Evolutionary conservation across 2,329 filamentous ascomycete species (phyloP).

Genomic region (Colletotrichum theobromicola): DNA sequence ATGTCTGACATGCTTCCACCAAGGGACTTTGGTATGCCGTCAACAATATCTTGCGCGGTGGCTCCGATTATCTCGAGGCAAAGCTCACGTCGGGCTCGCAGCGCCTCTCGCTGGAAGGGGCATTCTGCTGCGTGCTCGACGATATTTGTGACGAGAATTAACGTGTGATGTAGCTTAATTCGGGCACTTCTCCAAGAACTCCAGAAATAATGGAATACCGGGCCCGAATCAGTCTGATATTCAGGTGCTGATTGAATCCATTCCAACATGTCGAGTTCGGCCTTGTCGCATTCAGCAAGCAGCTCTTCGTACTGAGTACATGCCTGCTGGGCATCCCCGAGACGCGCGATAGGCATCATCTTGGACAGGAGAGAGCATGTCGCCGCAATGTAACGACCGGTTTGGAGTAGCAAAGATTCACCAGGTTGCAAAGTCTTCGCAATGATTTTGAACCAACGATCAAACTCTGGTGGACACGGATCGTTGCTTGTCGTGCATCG

Average conservation of each 20-base stretch:
- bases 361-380: conserved; percentile 8
- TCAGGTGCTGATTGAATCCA: conserved; percentile 30
- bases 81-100: conserved; percentile 31
- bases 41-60: conserved; percentile 33
- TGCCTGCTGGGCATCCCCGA: background rate
- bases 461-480: conserved; percentile 39
- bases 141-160: conserved; percentile 38
- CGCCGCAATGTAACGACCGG: background rate
- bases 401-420: conserved; percentile 2
- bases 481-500: conserved; percentile 35
- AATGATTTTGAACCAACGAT: conserved; percentile 39
- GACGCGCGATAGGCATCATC: background rate
- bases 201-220: conserved; percentile 30
- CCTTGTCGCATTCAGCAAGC: conserved; percentile 28
- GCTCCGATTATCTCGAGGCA: conserved; percentile 31
- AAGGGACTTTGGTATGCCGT: conserved; percentile 28
- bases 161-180: conserved; percentile 38
- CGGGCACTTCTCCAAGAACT: conserved; percentile 36
- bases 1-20: conserved; percentile 26
- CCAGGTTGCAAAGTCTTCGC: background rate
- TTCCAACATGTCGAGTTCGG: conserved; percentile 32
- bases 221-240: conserved; percentile 20
- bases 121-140: conserved; percentile 34
- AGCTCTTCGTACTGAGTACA: conserved; percentile 10
- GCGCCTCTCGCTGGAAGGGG: conserved; percentile 26